Percentiles rank a stretch among this genome's conserved stretches.
Evolutionary conservation across 768 basidiomycete species (phyloP).

Genomic region (Leccinellum albellum): DNA sequence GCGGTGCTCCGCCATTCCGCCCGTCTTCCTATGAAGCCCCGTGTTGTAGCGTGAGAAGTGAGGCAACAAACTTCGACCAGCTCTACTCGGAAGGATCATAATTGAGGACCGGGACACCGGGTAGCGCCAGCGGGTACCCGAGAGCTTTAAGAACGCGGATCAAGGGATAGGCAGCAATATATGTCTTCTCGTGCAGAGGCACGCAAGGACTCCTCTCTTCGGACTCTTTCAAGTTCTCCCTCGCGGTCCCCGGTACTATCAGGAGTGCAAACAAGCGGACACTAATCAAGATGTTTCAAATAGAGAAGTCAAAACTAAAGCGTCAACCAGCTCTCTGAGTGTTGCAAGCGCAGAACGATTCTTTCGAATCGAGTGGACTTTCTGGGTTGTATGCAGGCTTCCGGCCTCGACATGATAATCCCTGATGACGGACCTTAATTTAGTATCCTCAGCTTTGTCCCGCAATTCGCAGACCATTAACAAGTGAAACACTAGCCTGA

Average conservation of each 20-base stretch:
- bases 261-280: neutral
- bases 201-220: too few species aligned
- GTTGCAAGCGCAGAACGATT: neutral
- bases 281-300: neutral
- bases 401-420: neutral
- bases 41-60: neutral
- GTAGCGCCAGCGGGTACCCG: constrained; percentile 19
- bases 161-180: constrained; percentile 19
- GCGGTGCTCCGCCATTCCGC: constrained; percentile 9
- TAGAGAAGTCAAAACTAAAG: neutral
- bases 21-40: neutral
- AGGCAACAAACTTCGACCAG: neutral
- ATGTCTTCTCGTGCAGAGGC: neutral
- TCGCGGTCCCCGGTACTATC: too few species aligned
- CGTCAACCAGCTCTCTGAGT: neutral
- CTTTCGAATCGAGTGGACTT: neutral
- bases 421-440: neutral
- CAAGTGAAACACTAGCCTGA: neutral
- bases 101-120: constrained; percentile 22
- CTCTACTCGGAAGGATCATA: neutral
- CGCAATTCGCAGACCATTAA: neutral
- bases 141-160: constrained; percentile 14
- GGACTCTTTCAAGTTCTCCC: too few species aligned
- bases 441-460: neutral
- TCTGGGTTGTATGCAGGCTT: neutral